Evolutionary conservation across 768 basidiomycete species (phyloP).

Genomic region (Lepiota brunneoincarnata): DNA sequence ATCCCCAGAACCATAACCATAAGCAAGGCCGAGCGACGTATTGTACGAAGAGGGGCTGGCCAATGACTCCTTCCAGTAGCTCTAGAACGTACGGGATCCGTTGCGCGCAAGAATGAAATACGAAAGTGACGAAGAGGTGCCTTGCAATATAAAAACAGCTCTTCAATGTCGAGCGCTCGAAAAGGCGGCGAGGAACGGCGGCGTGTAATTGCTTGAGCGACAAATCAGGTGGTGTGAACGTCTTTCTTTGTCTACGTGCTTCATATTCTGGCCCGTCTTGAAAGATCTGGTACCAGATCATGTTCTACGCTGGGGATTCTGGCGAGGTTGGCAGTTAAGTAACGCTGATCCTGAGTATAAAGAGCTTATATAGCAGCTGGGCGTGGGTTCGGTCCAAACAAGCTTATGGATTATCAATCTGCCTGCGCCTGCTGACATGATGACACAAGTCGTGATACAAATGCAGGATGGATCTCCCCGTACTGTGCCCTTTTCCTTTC

Average conservation of each 20-base stretch:
- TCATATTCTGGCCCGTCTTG: conserved; percentile 50
- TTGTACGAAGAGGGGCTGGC: neutral
- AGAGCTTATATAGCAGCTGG: conserved; percentile 5
- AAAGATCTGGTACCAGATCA: conserved; percentile 42
- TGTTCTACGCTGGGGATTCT: conserved; percentile 7
- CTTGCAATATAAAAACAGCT: conserved; percentile 41
- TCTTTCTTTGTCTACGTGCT: conserved; percentile 33
- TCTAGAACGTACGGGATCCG: conserved; percentile 25
- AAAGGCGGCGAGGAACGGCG: conserved; percentile 47
- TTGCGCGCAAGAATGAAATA: conserved; percentile 37
- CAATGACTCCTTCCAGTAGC: conserved; percentile 1
- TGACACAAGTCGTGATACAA: neutral
- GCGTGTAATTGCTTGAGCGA: conserved; percentile 43
- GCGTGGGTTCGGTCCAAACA: neutral
- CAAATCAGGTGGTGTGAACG: conserved; percentile 40
- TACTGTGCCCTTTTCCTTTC: too few species aligned
- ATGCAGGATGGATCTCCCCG: too few species aligned
- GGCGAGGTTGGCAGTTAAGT: neutral
- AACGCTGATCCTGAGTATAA: neutral
- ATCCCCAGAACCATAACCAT: conserved; percentile 49
- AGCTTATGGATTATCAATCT: conserved; percentile 3
- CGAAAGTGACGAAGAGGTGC: conserved; percentile 37
- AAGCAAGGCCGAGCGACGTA: conserved; percentile 18
- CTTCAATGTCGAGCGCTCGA: conserved; percentile 39
- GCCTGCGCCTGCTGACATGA: neutral